A percentile compares a stretch with the other conserved stretches of the same genome.
Evolutionary conservation across 768 basidiomycete species (phyloP).

Genomic region (Kondoa malvinella): DNA sequence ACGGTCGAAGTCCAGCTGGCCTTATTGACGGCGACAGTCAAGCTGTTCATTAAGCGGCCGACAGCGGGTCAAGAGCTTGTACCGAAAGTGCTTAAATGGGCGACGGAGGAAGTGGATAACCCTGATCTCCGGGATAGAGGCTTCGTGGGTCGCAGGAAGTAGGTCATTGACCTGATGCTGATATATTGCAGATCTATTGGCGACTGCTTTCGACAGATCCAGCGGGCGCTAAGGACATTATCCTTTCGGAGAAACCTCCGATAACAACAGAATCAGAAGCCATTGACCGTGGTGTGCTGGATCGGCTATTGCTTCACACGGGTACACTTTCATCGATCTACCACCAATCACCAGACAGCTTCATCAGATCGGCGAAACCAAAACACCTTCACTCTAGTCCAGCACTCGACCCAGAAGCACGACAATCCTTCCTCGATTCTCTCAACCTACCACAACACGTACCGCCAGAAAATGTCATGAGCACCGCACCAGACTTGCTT

Average conservation of each 20-base stretch:
- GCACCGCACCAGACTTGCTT: not conserved
- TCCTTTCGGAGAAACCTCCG: conserved; percentile 78
- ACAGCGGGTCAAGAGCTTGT: conserved; percentile 75
- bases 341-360: conserved; percentile 78
- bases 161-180: no score
- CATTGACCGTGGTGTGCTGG: conserved; percentile 90
- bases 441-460: conserved; percentile 15
- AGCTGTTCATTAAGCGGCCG: conserved; percentile 84
- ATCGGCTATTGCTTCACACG: conserved; percentile 83
- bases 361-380: conserved; percentile 18
- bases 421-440: conserved; percentile 20
- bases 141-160: conserved; percentile 35
- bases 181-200: conserved; percentile 63
- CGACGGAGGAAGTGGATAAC: conserved; percentile 94
- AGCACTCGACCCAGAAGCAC: conserved; percentile 20
- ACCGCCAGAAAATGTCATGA: not conserved
- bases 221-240: conserved; percentile 68
- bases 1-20: conserved; percentile 94
- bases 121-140: conserved; percentile 92
- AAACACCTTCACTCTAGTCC: conserved; percentile 19
- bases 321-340: conserved; percentile 90
- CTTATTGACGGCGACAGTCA: conserved; percentile 80
- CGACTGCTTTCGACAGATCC: conserved; percentile 87
- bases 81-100: conserved; percentile 88
- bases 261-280: conserved; percentile 97